Conservation (phyloP, 345 rosid species). For the Anacardium occidentale region DNA sequence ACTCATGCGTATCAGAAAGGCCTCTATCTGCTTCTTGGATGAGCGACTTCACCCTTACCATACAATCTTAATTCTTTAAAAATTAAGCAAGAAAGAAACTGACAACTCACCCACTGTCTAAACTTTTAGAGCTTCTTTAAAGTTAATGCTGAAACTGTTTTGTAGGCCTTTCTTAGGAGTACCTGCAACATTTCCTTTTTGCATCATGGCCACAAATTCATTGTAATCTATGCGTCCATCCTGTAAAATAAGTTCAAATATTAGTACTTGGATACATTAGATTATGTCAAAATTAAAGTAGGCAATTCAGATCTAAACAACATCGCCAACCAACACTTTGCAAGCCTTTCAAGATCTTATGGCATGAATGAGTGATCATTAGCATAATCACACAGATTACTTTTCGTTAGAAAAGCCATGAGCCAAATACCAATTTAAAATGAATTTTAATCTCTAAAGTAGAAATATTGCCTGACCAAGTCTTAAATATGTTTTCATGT, state of each 20-base stretch:
- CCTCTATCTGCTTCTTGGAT: conserved; percentile 1
- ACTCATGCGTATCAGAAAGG: neutral
- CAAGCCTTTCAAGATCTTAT: neutral
- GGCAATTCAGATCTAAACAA: neutral
- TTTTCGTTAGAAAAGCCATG: neutral
- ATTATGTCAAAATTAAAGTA: neutral
- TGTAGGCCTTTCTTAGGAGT: conserved; percentile 41
- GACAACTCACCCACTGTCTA: neutral
- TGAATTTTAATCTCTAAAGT: neutral
- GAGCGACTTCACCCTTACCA: conserved; percentile 11
- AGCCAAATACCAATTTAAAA: neutral
- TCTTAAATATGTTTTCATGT: neutral
- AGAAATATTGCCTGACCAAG: neutral
- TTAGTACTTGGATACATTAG: neutral
- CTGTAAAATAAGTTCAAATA: conserved; percentile 35
- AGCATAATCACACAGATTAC: neutral
- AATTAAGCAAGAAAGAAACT: neutral
- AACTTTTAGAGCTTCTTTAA: conserved; percentile 36
- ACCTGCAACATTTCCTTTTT: conserved; percentile 46
- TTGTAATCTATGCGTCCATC: conserved; percentile 81
- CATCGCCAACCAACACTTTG: neutral
- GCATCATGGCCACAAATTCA: conserved; percentile 91
- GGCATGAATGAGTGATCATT: neutral
- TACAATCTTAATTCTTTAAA: conserved; percentile 2
- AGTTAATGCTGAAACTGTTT: conserved; percentile 49